These are phyloP conservation scores for Chenopodium suecicum DNA, from an alignment of 148 eudicot species.

Conservation along the genomic window DNA sequence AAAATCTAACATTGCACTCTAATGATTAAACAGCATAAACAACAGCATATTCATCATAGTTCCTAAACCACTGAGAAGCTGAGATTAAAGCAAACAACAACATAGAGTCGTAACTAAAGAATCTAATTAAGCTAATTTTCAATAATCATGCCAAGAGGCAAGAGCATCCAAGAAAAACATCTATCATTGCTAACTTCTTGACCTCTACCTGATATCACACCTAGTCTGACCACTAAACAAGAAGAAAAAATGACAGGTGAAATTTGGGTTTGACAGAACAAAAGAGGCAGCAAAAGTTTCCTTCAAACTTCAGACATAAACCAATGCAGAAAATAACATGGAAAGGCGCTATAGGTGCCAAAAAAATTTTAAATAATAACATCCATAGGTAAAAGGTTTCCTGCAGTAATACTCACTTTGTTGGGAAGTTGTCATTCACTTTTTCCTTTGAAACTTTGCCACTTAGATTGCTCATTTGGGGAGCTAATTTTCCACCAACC, in stretches of 20 bases:
- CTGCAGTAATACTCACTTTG: conserved; percentile 42
- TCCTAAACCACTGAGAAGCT: background rate
- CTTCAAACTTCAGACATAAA: background rate
- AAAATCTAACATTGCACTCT: background rate
- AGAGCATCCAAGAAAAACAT: background rate
- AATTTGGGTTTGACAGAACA: background rate
- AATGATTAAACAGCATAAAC: background rate
- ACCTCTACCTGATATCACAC: background rate
- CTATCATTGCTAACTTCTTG: background rate
- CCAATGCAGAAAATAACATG: background rate
- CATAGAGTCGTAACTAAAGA: background rate
- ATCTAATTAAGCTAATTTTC: background rate
- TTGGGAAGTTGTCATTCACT: conserved; percentile 45
- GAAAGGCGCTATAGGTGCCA: background rate
- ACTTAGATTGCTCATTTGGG: conserved; percentile 46
- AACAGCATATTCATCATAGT: background rate
- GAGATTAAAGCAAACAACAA: too few species aligned
- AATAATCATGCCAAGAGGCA: background rate
- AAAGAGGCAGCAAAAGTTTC: background rate
- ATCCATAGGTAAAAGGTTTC: background rate
- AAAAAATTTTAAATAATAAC: background rate
- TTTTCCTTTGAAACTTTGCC: conserved; percentile 47
- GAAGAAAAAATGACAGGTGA: background rate
- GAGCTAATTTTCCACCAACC: conserved; percentile 34
- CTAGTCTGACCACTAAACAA: background rate